Conservation (phyloP, 345 rosid genomes). For the Citropsis articulata region DNA sequence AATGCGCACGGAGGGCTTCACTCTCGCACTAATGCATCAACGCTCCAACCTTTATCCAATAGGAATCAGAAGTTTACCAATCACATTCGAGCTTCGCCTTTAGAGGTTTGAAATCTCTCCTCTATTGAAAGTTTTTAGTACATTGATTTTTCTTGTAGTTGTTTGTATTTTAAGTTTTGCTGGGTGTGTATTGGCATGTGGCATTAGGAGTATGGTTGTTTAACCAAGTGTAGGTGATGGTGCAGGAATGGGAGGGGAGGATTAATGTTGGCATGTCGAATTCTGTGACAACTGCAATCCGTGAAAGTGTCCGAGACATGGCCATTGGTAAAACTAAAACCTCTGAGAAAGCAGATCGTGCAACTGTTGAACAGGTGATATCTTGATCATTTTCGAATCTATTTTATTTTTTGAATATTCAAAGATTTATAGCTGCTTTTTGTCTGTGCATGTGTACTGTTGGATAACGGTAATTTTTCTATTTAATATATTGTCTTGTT, state of each 20-base stretch:
- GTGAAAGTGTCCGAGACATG: conserved; percentile 72
- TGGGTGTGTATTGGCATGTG: not conserved
- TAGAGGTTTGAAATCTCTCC: conserved; percentile 47
- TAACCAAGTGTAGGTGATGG: not conserved
- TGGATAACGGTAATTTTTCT: not conserved
- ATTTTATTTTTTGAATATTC: not conserved
- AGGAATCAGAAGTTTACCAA: conserved; percentile 68
- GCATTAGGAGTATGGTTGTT: not conserved
- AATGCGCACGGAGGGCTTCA: conserved; percentile 86
- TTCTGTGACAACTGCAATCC: conserved; percentile 89
- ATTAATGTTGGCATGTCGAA: conserved; percentile 78
- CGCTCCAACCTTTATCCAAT: conserved; percentile 79
- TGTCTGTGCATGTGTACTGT: not conserved
- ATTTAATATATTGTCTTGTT: conserved; percentile 19
- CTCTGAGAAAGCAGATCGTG: conserved; percentile 89
- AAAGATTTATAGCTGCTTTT: not conserved
- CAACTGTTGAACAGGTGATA: conserved; percentile 94
- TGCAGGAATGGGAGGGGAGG: conserved; percentile 96
- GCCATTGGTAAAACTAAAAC: conserved; percentile 72
- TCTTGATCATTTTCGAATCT: too few relatives aligned
- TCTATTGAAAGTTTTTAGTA: not conserved
- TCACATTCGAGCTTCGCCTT: conserved; percentile 80
- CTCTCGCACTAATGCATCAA: conserved; percentile 48
- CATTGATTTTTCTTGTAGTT: not conserved
- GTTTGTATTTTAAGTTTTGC: not conserved